Percentiles rank a stretch among this genome's conserved stretches.
phyloP scores from a whole-genome alignment of 2,329 filamentous ascomycete genomes.

The Aspergillus thermomutatus region DNA sequence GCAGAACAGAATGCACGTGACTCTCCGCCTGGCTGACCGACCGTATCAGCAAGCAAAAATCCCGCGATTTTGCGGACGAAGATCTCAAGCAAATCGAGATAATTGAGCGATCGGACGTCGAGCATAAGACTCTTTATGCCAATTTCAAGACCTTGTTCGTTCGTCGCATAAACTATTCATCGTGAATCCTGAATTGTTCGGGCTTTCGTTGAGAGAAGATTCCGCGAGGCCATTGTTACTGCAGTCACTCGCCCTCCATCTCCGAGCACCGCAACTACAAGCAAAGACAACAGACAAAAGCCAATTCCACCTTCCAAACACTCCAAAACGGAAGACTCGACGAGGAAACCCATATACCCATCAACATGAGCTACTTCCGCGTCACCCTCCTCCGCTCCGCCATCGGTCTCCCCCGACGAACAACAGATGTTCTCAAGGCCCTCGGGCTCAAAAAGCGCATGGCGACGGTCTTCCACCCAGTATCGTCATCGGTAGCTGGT shows the following conservation, averaged over 20 bases:
- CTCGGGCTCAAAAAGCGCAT: slow-evolving; percentile 82
- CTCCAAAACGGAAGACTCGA: neutral
- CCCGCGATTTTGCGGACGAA: slow-evolving; percentile 3
- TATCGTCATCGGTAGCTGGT: slow-evolving; percentile 75
- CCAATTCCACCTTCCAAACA: slow-evolving; percentile 1
- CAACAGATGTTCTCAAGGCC: slow-evolving; percentile 74
- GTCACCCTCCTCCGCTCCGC: slow-evolving; percentile 86
- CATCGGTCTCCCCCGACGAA: slow-evolving; percentile 81
- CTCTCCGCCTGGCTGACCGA: slow-evolving; percentile 24
- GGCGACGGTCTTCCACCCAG: slow-evolving; percentile 86
- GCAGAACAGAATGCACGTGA: slow-evolving; percentile 30
- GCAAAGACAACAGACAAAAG: neutral
- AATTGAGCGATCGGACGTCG: neutral
- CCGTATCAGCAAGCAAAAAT: slow-evolving; percentile 16
- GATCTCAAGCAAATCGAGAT: neutral
- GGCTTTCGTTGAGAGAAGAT: neutral
- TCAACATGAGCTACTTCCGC: slow-evolving; percentile 74
- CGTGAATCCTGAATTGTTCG: neutral
- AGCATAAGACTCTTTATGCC: neutral
- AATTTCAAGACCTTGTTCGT: neutral
- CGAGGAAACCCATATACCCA: neutral
- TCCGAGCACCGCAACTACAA: neutral
- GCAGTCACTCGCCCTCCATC: neutral
- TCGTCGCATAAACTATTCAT: neutral
- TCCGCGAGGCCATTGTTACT: neutral